A percentile compares a stretch with the other conserved stretches of the same genome.
Conservation (phyloP, 257 asterid species). For the Solanum pennellii region DNA sequence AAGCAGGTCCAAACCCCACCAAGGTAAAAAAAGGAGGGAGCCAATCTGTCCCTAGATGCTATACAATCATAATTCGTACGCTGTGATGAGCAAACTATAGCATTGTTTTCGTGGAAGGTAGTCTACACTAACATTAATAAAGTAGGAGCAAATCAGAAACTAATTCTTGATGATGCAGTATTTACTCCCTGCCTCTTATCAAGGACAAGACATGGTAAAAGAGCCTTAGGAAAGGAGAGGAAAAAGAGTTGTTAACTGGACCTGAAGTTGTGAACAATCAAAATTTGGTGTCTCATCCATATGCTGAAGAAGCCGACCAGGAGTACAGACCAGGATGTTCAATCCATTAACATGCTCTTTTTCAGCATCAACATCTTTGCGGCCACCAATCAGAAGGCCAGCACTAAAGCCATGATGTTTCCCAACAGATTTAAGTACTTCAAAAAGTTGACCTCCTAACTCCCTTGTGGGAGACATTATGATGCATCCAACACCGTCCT, state of each 20-base stretch:
- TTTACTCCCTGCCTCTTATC: not conserved
- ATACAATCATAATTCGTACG: not conserved
- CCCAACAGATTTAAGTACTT: constrained; percentile 70
- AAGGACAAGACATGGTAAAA: not conserved
- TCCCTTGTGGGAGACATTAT: constrained; percentile 96
- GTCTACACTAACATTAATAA: not conserved
- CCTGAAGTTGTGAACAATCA: constrained; percentile 94
- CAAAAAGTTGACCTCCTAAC: constrained; percentile 73
- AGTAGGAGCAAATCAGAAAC: not conserved
- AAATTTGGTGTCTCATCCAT: constrained; percentile 97
- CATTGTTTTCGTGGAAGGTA: not conserved
- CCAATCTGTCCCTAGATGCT: not conserved
- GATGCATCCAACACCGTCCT: constrained; percentile 94
- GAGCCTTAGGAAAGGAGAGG: not conserved
- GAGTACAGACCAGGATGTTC: constrained; percentile 92
- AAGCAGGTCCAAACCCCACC: not conserved
- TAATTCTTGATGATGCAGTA: not conserved
- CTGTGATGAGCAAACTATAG: not conserved
- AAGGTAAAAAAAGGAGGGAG: not conserved
- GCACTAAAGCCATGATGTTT: constrained; percentile 83
- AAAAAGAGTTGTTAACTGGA: constrained; percentile 6
- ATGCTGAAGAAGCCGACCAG: constrained; percentile 98
- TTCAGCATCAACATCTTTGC: constrained; percentile 76
- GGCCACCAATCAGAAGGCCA: constrained; percentile 96
- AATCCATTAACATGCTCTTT: constrained; percentile 69